A percentile compares a stretch with the other conserved stretches of the same genome.
Evolutionary conservation across 164 flowering plant genomes (phyloP).

Genomic region (Vitis rotundifolia): DNA sequence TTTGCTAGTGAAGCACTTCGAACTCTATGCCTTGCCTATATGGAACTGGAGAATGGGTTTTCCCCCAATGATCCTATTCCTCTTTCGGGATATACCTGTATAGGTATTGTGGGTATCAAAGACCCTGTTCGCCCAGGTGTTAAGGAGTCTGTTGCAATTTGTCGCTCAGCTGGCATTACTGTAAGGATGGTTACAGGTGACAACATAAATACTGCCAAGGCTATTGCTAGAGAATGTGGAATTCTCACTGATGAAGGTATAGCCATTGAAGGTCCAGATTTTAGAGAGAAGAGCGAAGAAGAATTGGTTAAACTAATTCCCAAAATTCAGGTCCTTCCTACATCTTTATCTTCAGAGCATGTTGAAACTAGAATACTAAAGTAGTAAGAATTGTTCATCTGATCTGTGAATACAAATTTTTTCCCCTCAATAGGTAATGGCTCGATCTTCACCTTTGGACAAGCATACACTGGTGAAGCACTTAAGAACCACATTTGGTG

Average conservation of each 20-base stretch:
- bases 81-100: slow-evolving; percentile 55
- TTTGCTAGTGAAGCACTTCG: slow-evolving; percentile 80
- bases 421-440: slow-evolving; percentile 59
- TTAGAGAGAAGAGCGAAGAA: slow-evolving; percentile 56
- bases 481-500: slow-evolving; percentile 66
- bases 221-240: slow-evolving; percentile 81
- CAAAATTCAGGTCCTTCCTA: slow-evolving; percentile 54
- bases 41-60: slow-evolving; percentile 51
- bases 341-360: neutral
- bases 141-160: slow-evolving; percentile 67
- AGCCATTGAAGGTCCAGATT: slow-evolving; percentile 78
- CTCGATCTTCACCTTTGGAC: slow-evolving; percentile 77
- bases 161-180: slow-evolving; percentile 70
- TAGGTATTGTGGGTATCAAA: slow-evolving; percentile 77
- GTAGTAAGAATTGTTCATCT: neutral
- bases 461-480: slow-evolving; percentile 76
- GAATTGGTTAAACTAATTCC: slow-evolving; percentile 59
- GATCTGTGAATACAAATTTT: neutral
- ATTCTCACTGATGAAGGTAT: slow-evolving; percentile 75
- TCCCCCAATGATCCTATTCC: slow-evolving; percentile 49
- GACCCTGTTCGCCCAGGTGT: slow-evolving; percentile 87
- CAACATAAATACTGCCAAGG: slow-evolving; percentile 78
- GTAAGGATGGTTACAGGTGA: slow-evolving; percentile 87
- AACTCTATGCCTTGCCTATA: slow-evolving; percentile 71
- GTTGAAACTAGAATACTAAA: neutral